phyloP scores from a whole-genome alignment of 805 yeast genomes.

The Kockiozyma suomiensis region DNA sequence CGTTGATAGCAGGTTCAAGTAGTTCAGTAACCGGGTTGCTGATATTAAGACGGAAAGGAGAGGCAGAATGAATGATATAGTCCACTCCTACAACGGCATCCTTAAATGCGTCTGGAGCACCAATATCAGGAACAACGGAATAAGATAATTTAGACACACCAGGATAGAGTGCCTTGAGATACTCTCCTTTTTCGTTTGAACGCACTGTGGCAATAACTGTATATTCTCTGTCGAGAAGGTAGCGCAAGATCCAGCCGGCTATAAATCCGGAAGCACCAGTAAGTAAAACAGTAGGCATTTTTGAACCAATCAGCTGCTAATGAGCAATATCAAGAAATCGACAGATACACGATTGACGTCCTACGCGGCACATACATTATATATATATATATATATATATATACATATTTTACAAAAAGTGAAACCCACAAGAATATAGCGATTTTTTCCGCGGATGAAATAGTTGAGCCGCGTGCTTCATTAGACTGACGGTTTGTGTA shows the following conservation, averaged over 20 bases:
- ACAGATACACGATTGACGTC: no score
- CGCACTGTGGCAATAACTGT: constrained; percentile 55
- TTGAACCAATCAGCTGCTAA: no score
- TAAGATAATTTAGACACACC: constrained; percentile 34
- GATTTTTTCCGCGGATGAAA: no score
- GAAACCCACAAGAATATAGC: no score
- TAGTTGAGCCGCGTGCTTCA: no score
- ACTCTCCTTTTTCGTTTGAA: constrained; percentile 47
- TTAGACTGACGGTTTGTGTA: no score
- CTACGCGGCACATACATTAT: no score
- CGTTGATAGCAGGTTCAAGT: constrained; percentile 52
- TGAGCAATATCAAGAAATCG: no score
- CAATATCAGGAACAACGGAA: constrained; percentile 40
- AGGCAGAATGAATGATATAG: constrained; percentile 48
- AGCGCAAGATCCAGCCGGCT: constrained; percentile 51
- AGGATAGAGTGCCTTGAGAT: constrained; percentile 35
- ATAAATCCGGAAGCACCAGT: constrained; percentile 58
- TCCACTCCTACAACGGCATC: constrained; percentile 46
- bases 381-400: no score
- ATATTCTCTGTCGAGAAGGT: constrained; percentile 48
- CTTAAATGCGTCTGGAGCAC: constrained; percentile 51
- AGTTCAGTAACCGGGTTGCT: constrained; percentile 49
- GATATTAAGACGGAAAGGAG: constrained; percentile 43
- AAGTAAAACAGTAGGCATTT: constrained; percentile 43
- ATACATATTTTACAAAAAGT: no score